Percentiles rank a stretch among this genome's conserved stretches.
Conservation (phyloP, 1,284 basidiomycete genomes). For the Pseudozyma hubeiensis region DNA sequence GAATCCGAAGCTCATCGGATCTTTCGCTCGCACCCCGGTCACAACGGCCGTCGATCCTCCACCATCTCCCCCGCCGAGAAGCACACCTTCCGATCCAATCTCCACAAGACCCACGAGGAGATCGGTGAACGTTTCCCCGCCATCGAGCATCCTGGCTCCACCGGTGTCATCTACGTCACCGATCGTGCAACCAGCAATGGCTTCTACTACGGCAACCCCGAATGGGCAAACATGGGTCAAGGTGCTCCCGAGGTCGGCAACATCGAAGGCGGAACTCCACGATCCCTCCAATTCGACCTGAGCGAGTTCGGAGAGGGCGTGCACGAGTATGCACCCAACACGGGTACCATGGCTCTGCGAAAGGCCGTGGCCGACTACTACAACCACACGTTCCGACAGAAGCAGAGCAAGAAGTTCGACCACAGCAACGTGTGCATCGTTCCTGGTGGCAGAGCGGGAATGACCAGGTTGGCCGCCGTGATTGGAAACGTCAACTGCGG, state of each 20-base stretch:
- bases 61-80: constrained; percentile 16
- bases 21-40: constrained; percentile 56
- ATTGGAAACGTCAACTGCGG: constrained; percentile 77
- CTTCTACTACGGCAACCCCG: constrained; percentile 54
- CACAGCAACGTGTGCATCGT: constrained; percentile 88
- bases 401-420: constrained; percentile 84
- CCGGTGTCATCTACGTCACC: constrained; percentile 73
- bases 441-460: constrained; percentile 86
- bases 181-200: constrained; percentile 59
- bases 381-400: constrained; percentile 85
- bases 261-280: constrained; percentile 79
- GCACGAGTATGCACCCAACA: constrained; percentile 91
- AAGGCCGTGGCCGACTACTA: constrained; percentile 69
- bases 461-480: constrained; percentile 89
- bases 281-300: constrained; percentile 75
- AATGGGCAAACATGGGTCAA: constrained; percentile 55
- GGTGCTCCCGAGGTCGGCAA: constrained; percentile 72
- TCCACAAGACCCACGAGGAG: constrained; percentile 10
- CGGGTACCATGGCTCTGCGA: constrained; percentile 79
- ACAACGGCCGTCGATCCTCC: constrained; percentile 31
- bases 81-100: constrained; percentile 3
- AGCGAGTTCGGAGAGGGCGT: constrained; percentile 73
- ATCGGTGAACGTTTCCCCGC: constrained; percentile 43
- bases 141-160: constrained; percentile 69
- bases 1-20: constrained; percentile 61